Evolutionary conservation across 2,329 filamentous ascomycete species (phyloP), one percentile per base, ranked within the genome.

Genomic region (Diaporthe sp.): DNA sequence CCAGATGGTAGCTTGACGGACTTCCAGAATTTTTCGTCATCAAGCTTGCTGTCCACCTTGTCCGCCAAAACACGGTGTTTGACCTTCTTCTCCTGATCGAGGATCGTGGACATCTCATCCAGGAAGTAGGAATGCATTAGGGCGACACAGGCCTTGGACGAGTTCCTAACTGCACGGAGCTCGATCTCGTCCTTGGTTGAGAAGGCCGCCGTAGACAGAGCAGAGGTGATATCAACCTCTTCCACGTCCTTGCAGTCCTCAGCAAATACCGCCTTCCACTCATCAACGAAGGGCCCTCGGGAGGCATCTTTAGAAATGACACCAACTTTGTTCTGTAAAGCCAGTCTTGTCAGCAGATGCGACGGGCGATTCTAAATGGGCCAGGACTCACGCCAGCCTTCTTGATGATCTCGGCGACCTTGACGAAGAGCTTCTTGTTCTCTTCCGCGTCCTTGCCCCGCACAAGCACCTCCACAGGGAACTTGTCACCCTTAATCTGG

Each of bases 21-120:
- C 82, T 95, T 94, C 91, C 98, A 99, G 83, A 98, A 99, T 81
- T 97, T 98, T 71, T 91, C 88, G 80, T 99, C 95, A 80, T 98
- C 96, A 74, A 99, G 93, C 86, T 98, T 98, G 81, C 92, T 91
- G 79, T 96, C 92, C 44, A 99, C 94, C 85, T 96, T 97, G 81
- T 95, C 92, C n/a, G 94, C 92, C 10, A 99, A 90, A 2, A 90
- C 90, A 78, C 93, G 94, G 85, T 99, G 97, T 78, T 95, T 97
- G 82, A 98, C 95, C 83, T 98, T 98, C 88, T 98, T 98, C 84
- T 98, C 97, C 79, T 96, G 94, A 82, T 99, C 97, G 76, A 99
- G 91, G 71, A 98, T 94, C 80, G 94, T 94, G 70, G 96, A 98
- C 96, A 99, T 98, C 84, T 98, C 96, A 82, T 99, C 97, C 79